Base-by-base conservation (phyloP, 1,284 basidiomycete genomes). In the Malassezia psittaci region DNA sequence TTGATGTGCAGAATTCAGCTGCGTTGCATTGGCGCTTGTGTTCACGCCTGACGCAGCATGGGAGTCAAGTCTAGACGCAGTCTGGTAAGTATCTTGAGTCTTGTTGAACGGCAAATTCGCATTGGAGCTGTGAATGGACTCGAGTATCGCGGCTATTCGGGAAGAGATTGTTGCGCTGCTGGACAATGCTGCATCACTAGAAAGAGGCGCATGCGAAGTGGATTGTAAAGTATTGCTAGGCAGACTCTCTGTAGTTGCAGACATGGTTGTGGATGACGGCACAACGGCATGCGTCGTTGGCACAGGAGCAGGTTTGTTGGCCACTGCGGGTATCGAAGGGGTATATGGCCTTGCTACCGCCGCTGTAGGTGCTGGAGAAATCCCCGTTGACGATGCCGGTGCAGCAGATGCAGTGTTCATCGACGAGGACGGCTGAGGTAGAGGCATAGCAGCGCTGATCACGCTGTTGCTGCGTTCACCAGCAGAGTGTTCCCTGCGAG, bases 131-230 rank as follows among this genome's bases (percentile, higher is more conserved):
- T 57, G 48, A 36, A 57, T 48, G 7, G 55, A 57, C 12, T 57
- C 55, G 12, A 57, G 55, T 18, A 57, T 57, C 29, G 55, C 55
- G 5, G 55, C 55, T 13, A 57, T 52, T 15, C 55, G 50, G 18
- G 55, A 52, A 32, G 55, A 57, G 21, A 57, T 49, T 18, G 52
- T 52, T 11, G 50, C 37, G 40, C 42, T 40, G 37, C 47, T 34
- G 1, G 48, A 44, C 6, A 50, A 11, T 37, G 11, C 19, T 18
- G 48, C 18, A 24, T 19, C 43, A 11, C 24, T 29, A 29, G 24
- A 29, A 3, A 32, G 21, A 5, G 43, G 15, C 11, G 13, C 15
- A 10, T 29, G 15, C 24, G 24, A 11, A 6, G 43, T 16, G 29
- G 41, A 43, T 16, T 16, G 24, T 3, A 29, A 19, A 19, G 16